Evolutionary conservation across 176 grass and related monocot species (phyloP), one percentile per base, ranked within the genome.

Genomic region (Phoenix roebelenii): DNA sequence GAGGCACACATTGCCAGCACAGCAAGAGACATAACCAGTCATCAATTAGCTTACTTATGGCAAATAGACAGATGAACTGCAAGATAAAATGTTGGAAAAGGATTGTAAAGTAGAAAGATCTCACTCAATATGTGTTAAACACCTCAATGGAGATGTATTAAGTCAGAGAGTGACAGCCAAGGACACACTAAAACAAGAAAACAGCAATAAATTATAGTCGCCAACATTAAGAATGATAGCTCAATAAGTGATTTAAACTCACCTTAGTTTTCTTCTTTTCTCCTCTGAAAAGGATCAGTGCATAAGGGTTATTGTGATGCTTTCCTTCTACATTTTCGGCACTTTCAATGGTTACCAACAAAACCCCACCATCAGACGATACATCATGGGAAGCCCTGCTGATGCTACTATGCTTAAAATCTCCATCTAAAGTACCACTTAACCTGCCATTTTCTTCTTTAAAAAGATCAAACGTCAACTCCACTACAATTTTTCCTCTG

Each of bases 291-390:
- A 83, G 18, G 52, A 97, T 66, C 32, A 77, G 59, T 1, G 71
- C 92, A 68, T 88, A 97, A 2, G 92, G 87, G 70, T 97, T 90
- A 18, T 72, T 97, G 32, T 97, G 84, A 20, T 60, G 73, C 72
- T 88, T 97, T 67, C 92, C 92, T 84, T 97, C 92, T 0, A 97
- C 81, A 54, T 88, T 80, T 61, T 91, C 76, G 70, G 87, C 92
- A 30, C 77, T 72, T 59, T 97, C 92, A 28, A 97, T 44, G 16
- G 75, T 77, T 64, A 97, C 81, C 55, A 78, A 60, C 55, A 91
- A 64, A 57, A 97, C 29, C 30, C 92, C 92, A 18, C 84, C 84
- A 67, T 57, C 57, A 26, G 22, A 59, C 24, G 58, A 55, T 25
- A 24, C 23, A 24, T 73, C 25, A 44, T 23, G 18, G 20, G 17